Evolutionary conservation across 495 filamentous ascomycete species (phyloP).

Genomic region (Daldinia vernicosa): DNA sequence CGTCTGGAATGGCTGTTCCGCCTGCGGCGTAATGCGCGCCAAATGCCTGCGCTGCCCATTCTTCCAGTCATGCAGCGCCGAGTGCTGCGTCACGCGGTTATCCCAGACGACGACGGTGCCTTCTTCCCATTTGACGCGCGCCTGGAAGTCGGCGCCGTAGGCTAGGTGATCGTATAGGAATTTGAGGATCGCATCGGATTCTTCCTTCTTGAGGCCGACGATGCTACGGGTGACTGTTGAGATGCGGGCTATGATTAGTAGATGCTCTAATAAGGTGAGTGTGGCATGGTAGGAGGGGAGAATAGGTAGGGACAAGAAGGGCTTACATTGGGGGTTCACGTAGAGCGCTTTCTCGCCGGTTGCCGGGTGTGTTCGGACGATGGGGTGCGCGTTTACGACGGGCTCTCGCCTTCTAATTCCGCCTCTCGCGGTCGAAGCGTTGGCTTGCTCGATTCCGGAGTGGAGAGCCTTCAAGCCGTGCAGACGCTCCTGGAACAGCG

Average conservation of each 20-base stretch:
- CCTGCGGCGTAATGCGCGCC: conserved; percentile 85
- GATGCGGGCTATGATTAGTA: neutral
- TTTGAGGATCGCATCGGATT: conserved; percentile 80
- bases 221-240: conserved; percentile 71
- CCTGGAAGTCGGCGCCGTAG: conserved; percentile 85
- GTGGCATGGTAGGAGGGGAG: too few species aligned
- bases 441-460: conserved; percentile 76
- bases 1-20: conserved; percentile 77
- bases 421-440: conserved; percentile 61
- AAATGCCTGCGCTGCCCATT: conserved; percentile 81
- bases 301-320: neutral
- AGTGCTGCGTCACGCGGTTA: conserved; percentile 81
- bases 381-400: conserved; percentile 73
- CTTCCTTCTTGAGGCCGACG: conserved; percentile 79
- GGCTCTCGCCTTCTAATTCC: conserved; percentile 76
- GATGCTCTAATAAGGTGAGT: neutral
- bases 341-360: conserved; percentile 89
- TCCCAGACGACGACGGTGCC: conserved; percentile 91
- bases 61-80: conserved; percentile 81
- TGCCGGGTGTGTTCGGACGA: conserved; percentile 81
- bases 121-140: conserved; percentile 82
- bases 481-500: conserved; percentile 73
- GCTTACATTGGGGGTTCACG: conserved; percentile 85
- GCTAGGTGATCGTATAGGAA: conserved; percentile 90
- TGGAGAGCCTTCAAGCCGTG: conserved; percentile 82